Percentiles rank a stretch among this genome's conserved stretches.
phyloP scores from a whole-genome alignment of 78 protist species.

The Anaeramoeba flamelloides region DNA sequence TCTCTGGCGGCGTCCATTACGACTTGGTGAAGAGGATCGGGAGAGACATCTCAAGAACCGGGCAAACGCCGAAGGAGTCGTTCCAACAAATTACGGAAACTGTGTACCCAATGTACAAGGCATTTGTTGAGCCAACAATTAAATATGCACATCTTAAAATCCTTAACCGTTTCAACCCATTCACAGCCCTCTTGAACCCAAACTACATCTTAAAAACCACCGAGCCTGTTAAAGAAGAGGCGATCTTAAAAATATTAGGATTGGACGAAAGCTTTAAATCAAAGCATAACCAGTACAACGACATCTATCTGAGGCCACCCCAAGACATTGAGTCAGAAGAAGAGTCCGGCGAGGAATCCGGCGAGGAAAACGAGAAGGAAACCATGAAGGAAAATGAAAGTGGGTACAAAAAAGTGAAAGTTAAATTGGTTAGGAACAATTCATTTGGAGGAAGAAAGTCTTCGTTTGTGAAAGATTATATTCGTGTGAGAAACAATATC shows the following conservation, averaged over 20 bases:
- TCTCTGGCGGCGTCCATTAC: slow-evolving; percentile 47
- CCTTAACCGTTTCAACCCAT: slow-evolving; percentile 37
- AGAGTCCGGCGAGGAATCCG: too few species aligned
- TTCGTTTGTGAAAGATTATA: too few species aligned
- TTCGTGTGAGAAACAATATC: too few species aligned
- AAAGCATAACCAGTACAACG: slow-evolving; percentile 29
- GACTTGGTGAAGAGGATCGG: slow-evolving; percentile 42
- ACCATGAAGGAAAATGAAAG: too few species aligned
- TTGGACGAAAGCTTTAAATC: slow-evolving; percentile 12
- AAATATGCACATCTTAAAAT: slow-evolving; percentile 30
- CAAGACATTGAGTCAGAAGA: too few species aligned
- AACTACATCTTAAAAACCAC: slow-evolving; percentile 31
- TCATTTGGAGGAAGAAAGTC: too few species aligned
- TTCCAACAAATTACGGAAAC: slow-evolving; percentile 42
- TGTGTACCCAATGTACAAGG: slow-evolving; percentile 48
- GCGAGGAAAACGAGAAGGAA: too few species aligned
- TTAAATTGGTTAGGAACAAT: too few species aligned
- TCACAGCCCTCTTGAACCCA: slow-evolving; percentile 29
- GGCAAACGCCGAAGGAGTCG: slow-evolving; percentile 42
- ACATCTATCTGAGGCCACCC: slow-evolving; percentile 39
- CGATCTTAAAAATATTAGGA: slow-evolving; percentile 16
- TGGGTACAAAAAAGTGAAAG: too few species aligned
- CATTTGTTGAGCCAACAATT: slow-evolving; percentile 43
- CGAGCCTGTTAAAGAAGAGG: slow-evolving; percentile 23
- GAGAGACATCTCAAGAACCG: slow-evolving; percentile 35